Evolutionary conservation across 2,329 filamentous ascomycete genomes (phyloP).

Genomic region (Colletotrichum sp.): DNA sequence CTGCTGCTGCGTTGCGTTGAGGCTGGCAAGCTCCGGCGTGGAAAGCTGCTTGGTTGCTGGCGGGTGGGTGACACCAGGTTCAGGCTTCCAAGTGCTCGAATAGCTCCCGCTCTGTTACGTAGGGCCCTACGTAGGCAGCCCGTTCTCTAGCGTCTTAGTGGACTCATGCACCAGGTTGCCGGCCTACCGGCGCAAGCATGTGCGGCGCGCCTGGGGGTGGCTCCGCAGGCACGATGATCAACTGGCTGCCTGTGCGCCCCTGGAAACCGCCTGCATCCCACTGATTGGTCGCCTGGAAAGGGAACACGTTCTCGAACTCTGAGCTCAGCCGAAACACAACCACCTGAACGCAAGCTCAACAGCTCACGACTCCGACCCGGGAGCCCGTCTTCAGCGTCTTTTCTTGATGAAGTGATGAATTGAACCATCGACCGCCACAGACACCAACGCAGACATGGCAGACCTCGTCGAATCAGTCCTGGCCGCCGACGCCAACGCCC

Average conservation of each 20-base stretch:
- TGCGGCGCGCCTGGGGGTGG: background rate
- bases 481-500: conserved; percentile 16
- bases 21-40: conserved; percentile 3
- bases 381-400: background rate
- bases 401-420: conserved; percentile 6
- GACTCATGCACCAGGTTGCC: background rate
- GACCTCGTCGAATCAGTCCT: conserved; percentile 24
- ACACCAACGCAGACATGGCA: conserved; percentile 23
- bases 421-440: background rate
- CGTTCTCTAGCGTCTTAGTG: background rate
- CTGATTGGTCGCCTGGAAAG: conserved; percentile 4
- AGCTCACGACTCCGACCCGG: background rate
- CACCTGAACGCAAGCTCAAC: conserved; percentile 2
- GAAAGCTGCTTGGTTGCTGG: background rate
- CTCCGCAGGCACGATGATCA: conserved; percentile 1
- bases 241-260: conserved; percentile 1
- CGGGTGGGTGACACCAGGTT: background rate
- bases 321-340: conserved; percentile 19
- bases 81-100: background rate
- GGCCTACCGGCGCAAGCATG: background rate
- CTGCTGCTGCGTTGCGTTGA: background rate
- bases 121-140: background rate
- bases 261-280: background rate
- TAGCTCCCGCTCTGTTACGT: background rate
- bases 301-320: conserved; percentile 22